Evolutionary conservation across 306 rosid species (phyloP).

Genomic region (Lablab purpureus): DNA sequence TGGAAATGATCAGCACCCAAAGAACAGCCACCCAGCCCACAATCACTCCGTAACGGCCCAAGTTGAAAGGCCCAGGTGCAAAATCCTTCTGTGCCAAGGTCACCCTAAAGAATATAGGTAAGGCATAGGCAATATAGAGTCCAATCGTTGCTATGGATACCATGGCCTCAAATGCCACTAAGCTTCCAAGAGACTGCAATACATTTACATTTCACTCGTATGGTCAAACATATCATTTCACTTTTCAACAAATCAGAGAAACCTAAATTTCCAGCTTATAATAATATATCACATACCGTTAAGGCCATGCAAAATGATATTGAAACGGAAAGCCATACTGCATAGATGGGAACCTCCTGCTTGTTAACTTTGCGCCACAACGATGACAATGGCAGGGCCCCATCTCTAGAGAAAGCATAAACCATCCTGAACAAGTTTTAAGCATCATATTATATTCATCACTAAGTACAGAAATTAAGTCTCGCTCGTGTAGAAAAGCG

Average conservation of each 20-base stretch:
- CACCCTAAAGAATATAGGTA: conserved; percentile 90
- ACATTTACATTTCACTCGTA: conserved; percentile 6
- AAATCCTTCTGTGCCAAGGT: conserved; percentile 80
- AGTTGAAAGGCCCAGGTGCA: conserved; percentile 80
- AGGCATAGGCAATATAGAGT: conserved; percentile 88
- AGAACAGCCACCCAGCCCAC: conserved; percentile 88
- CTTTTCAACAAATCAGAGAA: background rate
- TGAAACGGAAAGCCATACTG: conserved; percentile 89
- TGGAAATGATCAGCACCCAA: conserved; percentile 82
- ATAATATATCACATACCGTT: conserved; percentile 58
- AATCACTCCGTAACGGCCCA: conserved; percentile 70
- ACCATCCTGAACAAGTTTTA: conserved; percentile 71
- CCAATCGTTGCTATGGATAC: conserved; percentile 94
- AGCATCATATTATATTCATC: conserved; percentile 9
- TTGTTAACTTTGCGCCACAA: conserved; percentile 86
- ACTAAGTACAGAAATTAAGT: conserved; percentile 18
- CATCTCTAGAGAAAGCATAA: conserved; percentile 97
- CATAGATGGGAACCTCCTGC: conserved; percentile 83
- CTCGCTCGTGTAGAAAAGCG: conserved; percentile 19
- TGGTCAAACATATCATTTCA: background rate
- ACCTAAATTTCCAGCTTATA: background rate
- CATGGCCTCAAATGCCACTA: conserved; percentile 95
- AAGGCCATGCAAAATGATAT: conserved; percentile 92
- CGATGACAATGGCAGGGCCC: conserved; percentile 95
- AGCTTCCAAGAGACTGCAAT: conserved; percentile 94